Evolutionary conservation across 176 grass and related monocot genomes (phyloP), one percentile per base, ranked within the genome.

Genomic region (Guadua angustifolia): DNA sequence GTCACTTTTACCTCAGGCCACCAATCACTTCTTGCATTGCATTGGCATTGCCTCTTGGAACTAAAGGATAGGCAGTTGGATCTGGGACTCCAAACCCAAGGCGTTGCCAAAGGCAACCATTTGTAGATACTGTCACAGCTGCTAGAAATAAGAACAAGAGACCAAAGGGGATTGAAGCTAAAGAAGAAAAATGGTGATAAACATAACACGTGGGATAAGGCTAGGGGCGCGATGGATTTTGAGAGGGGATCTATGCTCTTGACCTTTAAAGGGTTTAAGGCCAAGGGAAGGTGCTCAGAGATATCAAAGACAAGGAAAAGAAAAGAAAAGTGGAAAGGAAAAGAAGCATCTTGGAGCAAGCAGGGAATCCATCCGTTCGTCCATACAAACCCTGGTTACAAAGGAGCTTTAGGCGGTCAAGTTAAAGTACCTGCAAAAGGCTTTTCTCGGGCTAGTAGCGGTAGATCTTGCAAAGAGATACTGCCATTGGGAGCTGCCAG

Each of bases 381-480:
- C 75, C 78, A 75, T 57, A 50, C 53, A 47, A 71, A 80, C 29
- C 67, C 26, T 55, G 69, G 73, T 85, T 53, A 73, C 70, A 78
- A 36, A 73, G 73, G 67, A 50, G 49, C 78, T 88, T 82, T 73
- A 77, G 73, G 39, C 49, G 21, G 86, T 88, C 90, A 92, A 88
- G 83, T 26, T 86, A 92, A 86, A 86, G 86, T 35, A 57, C 43
- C 73, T 74, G 86, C 79, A 50, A 79, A 90, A 86, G 88, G 79
- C 46, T 66, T 47, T 51, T 73, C 79, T 44, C 58, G 17, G 74
- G 61, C 32, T 52, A 32, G 57, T 79, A 51, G 78, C 39, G 35
- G 47, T 46, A 74, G 32, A 83, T 90, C 88, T 74, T 74, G 59
- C 58, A 90, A 86, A 83, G 71, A 2, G 82, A 89, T 85, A 10